phyloP scores from a whole-genome alignment of 495 filamentous ascomycete species.

The Xylaria castorea region DNA sequence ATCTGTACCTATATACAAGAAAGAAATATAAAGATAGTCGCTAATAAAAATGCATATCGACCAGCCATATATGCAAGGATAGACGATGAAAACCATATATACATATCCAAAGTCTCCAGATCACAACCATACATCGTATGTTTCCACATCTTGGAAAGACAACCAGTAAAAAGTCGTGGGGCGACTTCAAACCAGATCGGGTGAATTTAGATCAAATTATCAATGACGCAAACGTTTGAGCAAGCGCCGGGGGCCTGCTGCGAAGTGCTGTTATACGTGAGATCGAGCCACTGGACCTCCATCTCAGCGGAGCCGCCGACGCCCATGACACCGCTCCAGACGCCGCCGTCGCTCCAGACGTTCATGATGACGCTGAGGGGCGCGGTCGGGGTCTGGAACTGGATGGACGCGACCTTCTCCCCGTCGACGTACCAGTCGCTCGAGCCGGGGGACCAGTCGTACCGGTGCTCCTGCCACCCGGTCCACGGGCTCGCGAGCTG shows the following conservation, averaged over 20 bases:
- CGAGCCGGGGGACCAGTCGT: constrained; percentile 69
- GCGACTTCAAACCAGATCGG: neutral
- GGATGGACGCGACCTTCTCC: constrained; percentile 58
- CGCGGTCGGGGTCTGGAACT: constrained; percentile 64
- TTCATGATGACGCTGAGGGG: constrained; percentile 69
- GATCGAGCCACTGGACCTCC: constrained; percentile 76
- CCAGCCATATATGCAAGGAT: neutral
- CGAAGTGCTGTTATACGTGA: constrained; percentile 68
- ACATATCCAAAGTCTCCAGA: neutral
- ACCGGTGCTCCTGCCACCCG: constrained; percentile 69
- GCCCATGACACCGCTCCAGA: constrained; percentile 75
- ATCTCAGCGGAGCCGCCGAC: constrained; percentile 63
- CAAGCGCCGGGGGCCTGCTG: constrained; percentile 30
- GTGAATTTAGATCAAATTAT: constrained; percentile 24
- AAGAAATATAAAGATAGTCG: neutral
- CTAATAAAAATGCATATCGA: neutral
- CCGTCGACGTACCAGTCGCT: constrained; percentile 74
- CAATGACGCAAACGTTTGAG: constrained; percentile 37
- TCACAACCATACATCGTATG: neutral
- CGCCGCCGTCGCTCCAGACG: constrained; percentile 77
- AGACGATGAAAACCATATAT: neutral
- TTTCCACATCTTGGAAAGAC: neutral
- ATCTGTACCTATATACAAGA: constrained; percentile 11
- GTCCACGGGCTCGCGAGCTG: constrained; percentile 61
- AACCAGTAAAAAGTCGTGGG: neutral